These are phyloP conservation scores for Chenopodium berlandieri DNA, from an alignment of 148 eudicot genomes.

Conservation along the genomic window DNA sequence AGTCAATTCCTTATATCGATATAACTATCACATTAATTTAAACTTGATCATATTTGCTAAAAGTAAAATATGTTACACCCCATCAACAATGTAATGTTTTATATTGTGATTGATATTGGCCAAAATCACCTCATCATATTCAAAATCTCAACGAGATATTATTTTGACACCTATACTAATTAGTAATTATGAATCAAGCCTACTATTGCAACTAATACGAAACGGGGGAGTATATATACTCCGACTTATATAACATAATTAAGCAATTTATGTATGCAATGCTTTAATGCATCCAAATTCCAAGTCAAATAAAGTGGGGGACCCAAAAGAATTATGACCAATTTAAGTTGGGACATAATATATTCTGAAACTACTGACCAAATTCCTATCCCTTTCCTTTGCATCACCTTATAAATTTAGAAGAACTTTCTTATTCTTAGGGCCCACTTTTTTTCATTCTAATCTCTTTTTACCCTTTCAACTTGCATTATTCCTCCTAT, in stretches of 20 bases:
- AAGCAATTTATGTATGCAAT: not conserved
- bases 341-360: not conserved
- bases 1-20: no score
- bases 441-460: constrained; percentile 22
- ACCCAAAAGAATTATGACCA: not conserved
- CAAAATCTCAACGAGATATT: no score
- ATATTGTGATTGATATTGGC: no score
- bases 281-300: not conserved
- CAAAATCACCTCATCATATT: no score
- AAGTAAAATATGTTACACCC: no score
- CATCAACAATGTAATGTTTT: no score
- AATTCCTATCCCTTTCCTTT: constrained; percentile 18
- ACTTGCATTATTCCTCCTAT: constrained; percentile 5
- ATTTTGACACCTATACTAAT: no score
- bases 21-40: no score
- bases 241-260: not conserved
- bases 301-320: not conserved
- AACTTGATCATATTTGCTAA: no score
- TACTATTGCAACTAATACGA: no score
- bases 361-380: constrained; percentile 4
- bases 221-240: no score
- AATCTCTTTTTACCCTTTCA: constrained; percentile 10
- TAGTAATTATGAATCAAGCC: no score
- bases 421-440: constrained; percentile 11
- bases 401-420: not conserved